Conservation (phyloP, 2,329 filamentous ascomycete species). For the Leptodontidium sp. region DNA sequence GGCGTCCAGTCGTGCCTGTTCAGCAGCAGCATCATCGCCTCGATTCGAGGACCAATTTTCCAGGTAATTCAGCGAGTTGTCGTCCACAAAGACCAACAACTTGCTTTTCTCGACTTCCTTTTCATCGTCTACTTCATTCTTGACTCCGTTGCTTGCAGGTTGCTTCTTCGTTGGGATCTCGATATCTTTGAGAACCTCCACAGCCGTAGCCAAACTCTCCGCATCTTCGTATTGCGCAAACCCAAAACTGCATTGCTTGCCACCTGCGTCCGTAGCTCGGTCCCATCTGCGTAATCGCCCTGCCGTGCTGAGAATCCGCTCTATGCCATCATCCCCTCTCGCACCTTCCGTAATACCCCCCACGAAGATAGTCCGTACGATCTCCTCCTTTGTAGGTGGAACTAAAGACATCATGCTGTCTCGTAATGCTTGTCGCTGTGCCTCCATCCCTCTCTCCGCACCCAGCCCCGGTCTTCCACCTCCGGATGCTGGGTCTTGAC, state of each 20-base stretch:
- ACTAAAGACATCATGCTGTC: conserved; percentile 76
- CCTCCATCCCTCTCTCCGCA: conserved; percentile 62
- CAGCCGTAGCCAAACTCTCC: conserved; percentile 84
- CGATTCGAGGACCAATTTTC: conserved; percentile 77
- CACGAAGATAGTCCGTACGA: conserved; percentile 89
- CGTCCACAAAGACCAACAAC: conserved; percentile 80
- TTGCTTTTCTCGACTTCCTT: conserved; percentile 68
- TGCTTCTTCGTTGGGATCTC: conserved; percentile 84
- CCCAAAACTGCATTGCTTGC: conserved; percentile 86
- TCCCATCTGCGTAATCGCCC: conserved; percentile 88
- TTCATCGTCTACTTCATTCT: conserved; percentile 53
- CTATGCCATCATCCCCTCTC: conserved; percentile 79
- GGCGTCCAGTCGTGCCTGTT: conserved; percentile 73
- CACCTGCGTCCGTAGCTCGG: conserved; percentile 74
- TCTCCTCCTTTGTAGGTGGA: conserved; percentile 88
- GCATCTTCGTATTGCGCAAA: conserved; percentile 96
- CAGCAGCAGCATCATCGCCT: conserved; percentile 66
- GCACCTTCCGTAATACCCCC: conserved; percentile 83
- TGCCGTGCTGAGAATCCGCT: conserved; percentile 78
- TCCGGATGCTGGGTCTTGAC: conserved; percentile 50
- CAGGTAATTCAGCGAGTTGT: conserved; percentile 84
- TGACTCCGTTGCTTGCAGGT: conserved; percentile 54
- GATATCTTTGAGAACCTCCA: conserved; percentile 84
- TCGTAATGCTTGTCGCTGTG: conserved; percentile 70
- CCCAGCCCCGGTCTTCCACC: conserved; percentile 50